Evolutionary conservation across 164 flowering plant species (phyloP).

Genomic region (Kingdonia uniflora): DNA sequence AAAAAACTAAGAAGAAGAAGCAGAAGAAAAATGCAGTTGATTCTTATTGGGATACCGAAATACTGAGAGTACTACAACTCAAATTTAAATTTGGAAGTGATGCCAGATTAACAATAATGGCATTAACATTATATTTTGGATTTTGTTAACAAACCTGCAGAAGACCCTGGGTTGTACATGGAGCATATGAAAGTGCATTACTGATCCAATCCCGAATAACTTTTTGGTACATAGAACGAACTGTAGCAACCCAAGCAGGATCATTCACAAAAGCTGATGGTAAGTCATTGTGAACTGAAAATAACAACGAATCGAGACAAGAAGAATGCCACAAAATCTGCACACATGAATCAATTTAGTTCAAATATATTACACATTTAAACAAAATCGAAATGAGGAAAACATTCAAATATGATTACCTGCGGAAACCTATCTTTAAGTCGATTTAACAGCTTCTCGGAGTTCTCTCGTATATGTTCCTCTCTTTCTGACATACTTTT

Average conservation of each 20-base stretch:
- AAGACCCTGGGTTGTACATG: constrained; percentile 96
- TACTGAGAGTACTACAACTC: too few species aligned
- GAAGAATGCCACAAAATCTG: constrained; percentile 94
- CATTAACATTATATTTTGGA: neutral
- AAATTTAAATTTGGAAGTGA: too few species aligned
- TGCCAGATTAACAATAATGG: too few species aligned
- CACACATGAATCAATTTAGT: constrained; percentile 11
- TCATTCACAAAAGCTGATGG: constrained; percentile 65
- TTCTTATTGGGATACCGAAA: too few species aligned
- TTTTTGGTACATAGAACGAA: constrained; percentile 73
- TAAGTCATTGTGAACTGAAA: constrained; percentile 56
- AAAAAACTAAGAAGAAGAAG: too few species aligned
- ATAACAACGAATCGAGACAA: constrained; percentile 77
- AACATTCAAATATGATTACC: constrained; percentile 29
- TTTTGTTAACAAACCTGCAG: constrained; percentile 60
- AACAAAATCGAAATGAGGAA: neutral
- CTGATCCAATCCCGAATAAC: constrained; percentile 85
- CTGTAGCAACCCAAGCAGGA: constrained; percentile 64
- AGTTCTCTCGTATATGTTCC: constrained; percentile 79
- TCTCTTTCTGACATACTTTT: constrained; percentile 84
- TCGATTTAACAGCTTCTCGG: constrained; percentile 60
- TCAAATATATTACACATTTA: constrained; percentile 2
- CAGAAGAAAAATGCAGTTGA: too few species aligned
- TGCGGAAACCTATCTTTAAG: constrained; percentile 84
- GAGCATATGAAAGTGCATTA: constrained; percentile 85